These are phyloP conservation scores for Colletotrichum sp. DNA, from an alignment of 2,329 filamentous ascomycete genomes.

Conservation along the genomic window DNA sequence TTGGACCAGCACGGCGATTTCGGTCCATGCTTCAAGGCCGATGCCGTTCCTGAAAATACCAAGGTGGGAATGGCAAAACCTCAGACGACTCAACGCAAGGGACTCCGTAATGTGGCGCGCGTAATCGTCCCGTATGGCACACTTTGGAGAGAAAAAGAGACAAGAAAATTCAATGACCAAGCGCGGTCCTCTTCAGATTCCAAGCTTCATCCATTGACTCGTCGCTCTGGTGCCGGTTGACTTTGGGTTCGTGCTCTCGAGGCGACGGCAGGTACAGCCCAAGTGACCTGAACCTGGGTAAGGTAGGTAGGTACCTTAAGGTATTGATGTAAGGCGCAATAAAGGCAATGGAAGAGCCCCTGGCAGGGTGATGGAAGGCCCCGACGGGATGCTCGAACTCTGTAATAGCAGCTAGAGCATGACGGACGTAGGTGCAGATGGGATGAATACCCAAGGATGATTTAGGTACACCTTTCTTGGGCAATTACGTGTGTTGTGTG, in stretches of 20 bases:
- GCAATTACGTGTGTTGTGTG: background rate
- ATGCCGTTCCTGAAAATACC: background rate
- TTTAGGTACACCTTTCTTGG: background rate
- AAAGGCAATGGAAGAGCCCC: background rate
- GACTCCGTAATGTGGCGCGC: constrained; percentile 1
- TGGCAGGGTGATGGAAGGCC: background rate
- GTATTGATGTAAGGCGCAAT: background rate
- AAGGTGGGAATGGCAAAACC: constrained; percentile 7
- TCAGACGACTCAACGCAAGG: constrained; percentile 15
- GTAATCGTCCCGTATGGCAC: background rate
- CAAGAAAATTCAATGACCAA: background rate
- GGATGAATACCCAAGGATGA: background rate
- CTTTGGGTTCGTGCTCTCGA: background rate
- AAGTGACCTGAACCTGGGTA: background rate
- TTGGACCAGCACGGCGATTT: background rate
- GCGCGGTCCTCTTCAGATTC: background rate
- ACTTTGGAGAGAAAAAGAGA: background rate
- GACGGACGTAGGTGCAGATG: background rate
- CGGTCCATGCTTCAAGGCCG: background rate
- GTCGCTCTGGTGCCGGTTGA: background rate
- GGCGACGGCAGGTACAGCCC: background rate
- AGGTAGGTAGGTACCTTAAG: background rate
- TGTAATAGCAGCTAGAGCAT: background rate
- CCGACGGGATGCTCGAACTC: background rate
- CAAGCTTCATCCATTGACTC: background rate